Percentiles rank a stretch among this genome's conserved stretches.
Conservation (phyloP, 352 stramenopile species). For the Blastocystis sp. region DNA sequence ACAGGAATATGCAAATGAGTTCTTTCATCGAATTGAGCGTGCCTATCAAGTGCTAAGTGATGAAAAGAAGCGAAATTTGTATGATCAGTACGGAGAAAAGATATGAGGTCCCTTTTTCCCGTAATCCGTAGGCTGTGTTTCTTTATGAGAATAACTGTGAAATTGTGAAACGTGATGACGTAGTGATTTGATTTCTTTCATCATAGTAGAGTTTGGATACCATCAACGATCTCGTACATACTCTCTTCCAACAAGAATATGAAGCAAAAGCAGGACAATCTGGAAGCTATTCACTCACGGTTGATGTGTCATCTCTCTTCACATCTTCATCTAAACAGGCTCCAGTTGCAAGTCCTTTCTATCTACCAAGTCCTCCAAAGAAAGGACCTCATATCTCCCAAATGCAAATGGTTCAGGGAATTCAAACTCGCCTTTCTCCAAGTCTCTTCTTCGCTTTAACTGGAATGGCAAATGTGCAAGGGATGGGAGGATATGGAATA, state of each 20-base stretch:
- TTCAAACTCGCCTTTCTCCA: background rate
- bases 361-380: background rate
- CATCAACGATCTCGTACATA: conserved; percentile 42
- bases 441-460: background rate
- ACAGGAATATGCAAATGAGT: conserved; percentile 55
- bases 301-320: background rate
- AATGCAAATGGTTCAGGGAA: background rate
- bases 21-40: conserved; percentile 44
- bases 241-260: conserved; percentile 12
- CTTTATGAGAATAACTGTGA: conserved; percentile 19
- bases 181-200: background rate
- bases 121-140: conserved; percentile 12
- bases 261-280: conserved; percentile 21
- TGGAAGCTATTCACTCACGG: background rate
- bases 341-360: background rate
- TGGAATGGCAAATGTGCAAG: background rate
- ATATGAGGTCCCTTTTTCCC: background rate
- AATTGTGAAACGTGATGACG: conserved; percentile 39
- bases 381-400: background rate
- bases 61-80: conserved; percentile 36
- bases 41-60: conserved; percentile 45
- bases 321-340: background rate
- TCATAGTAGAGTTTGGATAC: background rate
- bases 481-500: background rate
- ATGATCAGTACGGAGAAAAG: conserved; percentile 37